A percentile compares a stretch with the other conserved stretches of the same genome.
Conservation (phyloP, 345 rosid species). For the Clarkia xantiana region DNA sequence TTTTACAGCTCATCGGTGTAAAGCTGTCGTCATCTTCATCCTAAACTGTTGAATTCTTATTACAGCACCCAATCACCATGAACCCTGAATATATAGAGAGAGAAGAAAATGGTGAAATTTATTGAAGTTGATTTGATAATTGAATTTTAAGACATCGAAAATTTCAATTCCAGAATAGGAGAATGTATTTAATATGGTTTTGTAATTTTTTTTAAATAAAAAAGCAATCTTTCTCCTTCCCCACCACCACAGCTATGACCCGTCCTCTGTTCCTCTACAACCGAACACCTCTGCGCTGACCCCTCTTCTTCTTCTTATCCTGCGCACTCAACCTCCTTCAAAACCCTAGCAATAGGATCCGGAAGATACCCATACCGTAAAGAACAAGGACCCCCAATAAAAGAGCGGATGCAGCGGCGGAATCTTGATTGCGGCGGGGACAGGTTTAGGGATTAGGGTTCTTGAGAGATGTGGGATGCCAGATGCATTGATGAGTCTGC, state of each 20-base stretch:
- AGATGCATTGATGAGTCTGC: constrained; percentile 76
- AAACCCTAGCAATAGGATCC: constrained; percentile 6
- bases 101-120: too few relatives aligned
- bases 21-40: too few relatives aligned
- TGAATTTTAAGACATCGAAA: too few relatives aligned
- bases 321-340: constrained; percentile 11
- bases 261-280: constrained; percentile 48
- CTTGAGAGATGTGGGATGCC: constrained; percentile 85
- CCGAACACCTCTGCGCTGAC: constrained; percentile 36
- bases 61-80: too few relatives aligned
- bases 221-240: not conserved
- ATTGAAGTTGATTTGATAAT: too few relatives aligned
- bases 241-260: constrained; percentile 9
- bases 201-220: too few relatives aligned
- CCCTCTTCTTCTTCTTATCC: constrained; percentile 10
- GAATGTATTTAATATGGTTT: too few relatives aligned
- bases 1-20: too few relatives aligned
- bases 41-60: too few relatives aligned
- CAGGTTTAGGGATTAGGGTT: constrained; percentile 17
- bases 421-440: constrained; percentile 5
- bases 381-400: constrained; percentile 8
- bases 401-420: constrained; percentile 1
- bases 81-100: too few relatives aligned
- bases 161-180: too few relatives aligned
- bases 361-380: constrained; percentile 10